These are phyloP conservation scores for Pseudofabraea citricarpa DNA, from an alignment of 2,329 filamentous ascomycete genomes.

Conservation along the genomic window DNA sequence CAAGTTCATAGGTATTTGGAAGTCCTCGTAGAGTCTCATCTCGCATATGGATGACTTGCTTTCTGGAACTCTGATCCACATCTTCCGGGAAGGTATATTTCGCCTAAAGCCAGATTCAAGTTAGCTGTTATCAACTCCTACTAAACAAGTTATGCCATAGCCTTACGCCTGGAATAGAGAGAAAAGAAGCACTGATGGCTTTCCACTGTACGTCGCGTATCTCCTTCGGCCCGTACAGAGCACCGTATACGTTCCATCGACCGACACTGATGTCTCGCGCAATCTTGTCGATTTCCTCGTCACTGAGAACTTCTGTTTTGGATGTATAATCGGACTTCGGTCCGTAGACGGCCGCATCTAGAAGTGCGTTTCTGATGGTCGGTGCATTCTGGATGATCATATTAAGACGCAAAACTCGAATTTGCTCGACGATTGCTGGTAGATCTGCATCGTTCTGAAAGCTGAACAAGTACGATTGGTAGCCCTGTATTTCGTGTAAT, in stretches of 20 bases:
- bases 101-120: too few relatives aligned
- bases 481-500: conserved; percentile 23
- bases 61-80: conserved; percentile 14
- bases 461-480: conserved; percentile 36
- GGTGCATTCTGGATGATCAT: conserved; percentile 41
- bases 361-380: conserved; percentile 36
- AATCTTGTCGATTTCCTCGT: background rate
- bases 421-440: conserved; percentile 39
- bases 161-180: conserved; percentile 8
- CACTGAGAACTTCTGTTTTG: background rate
- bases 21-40: conserved; percentile 22
- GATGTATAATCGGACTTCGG: conserved; percentile 4
- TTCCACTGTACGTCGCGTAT: conserved; percentile 28
- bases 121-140: too few relatives aligned
- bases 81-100: conserved; percentile 31
- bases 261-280: conserved; percentile 32
- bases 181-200: conserved; percentile 31
- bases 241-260: conserved; percentile 48
- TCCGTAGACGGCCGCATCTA: conserved; percentile 36
- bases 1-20: conserved; percentile 21
- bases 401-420: conserved; percentile 23
- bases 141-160: conserved; percentile 17
- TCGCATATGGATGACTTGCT: conserved; percentile 32
- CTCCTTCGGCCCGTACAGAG: conserved; percentile 32
- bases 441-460: conserved; percentile 43